Evolutionary conservation across 2,329 filamentous ascomycete species (phyloP), one percentile per base, ranked within the genome.

Genomic region (Sarocladium oryzae): DNA sequence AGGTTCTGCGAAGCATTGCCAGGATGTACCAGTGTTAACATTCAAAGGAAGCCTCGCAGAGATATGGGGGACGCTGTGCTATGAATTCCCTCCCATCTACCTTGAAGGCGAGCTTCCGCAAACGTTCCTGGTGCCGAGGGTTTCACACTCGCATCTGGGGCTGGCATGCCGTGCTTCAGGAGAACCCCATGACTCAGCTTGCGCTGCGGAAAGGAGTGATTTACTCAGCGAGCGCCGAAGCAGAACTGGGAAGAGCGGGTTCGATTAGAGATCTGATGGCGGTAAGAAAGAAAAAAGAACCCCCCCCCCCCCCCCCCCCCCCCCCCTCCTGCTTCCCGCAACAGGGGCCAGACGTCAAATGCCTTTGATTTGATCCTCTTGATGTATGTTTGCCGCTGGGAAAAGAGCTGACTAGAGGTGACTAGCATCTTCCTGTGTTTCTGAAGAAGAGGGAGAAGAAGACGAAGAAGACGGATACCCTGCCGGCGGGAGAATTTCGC

Each of bases 391-490:
- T 7, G 10, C 23, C 7, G 16, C 3, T 40, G 37, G 15, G 4
- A 21, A 15, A 6, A 21, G 20, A 23, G 37, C 37, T 40, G 16
- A 40, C 37, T 10, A 20, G 4, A 11, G 10, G 21, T 4, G 8
- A n/a, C n/a, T 37, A 49, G 46, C 36, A 36, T 15, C 16, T 37
- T 58, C 58, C 30, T 64, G 66, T 28, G 61, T 72, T 16, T 68
- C 64, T 0, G 70, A 74, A 49, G 62, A 67, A 18, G 73, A 78
- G 52, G 71, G 69, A 2, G 64, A 66, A 20, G 61, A 64, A 0
- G n/a, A n/a, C n/a, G 70, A 74, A 49, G 62, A 67, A 18, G 73
- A 78, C 52, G 71, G 69, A 2, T 64, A 66, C 20, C 61, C 64
- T 0, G 56, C 62, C 3, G 57, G 62, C 3, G 65, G 63, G 1